Evolutionary conservation across 2,329 filamentous ascomycete genomes (phyloP), one percentile per base, ranked within the genome.

Genomic region (Ophiostoma pallidulum): DNA sequence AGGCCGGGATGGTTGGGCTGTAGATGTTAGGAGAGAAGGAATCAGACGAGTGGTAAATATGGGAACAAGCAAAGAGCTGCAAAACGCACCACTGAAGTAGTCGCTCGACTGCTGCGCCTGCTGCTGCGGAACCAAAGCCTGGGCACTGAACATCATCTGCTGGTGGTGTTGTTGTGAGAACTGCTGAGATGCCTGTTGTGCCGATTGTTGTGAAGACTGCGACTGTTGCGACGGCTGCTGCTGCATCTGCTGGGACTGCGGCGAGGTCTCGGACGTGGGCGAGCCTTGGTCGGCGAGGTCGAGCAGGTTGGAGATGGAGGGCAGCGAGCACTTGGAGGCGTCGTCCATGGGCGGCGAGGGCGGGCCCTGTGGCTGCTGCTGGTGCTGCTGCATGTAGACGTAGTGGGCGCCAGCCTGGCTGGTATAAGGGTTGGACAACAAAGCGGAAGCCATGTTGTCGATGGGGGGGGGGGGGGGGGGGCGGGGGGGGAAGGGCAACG

Each of bases 261-360:
- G 66, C 28, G 71, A 71, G n/a, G 72, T 66, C 67, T 81, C 70
- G 64, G 70, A 71, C 16, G 74, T 73, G 44, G 72, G 70, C 32
- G 74, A 78, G 57, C 74, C 82, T 57, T 80, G 80, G 65, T 92
- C 86, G 45, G 88, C 86, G 59, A 91, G 77, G 53, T 85, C 84
- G 44, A 97, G 74, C 49, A 97, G 75, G 64, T 88, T 91, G 32
- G 89, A 95, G 64, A 97, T 96, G 33, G 91, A 95, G 18, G 91
- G 91, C 49, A 97, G 72, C 43, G 89, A 94, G 60, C 85, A 92
- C 68, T 84, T 90, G 56, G 80, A 71, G 39, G 68, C 67, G 60
- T 88, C 84, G 58, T 89, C 84, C 62, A 85, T 80, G 37, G 84
- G 83, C 52, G 84, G 84, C 56, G 84, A 88, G 28, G 84, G 84